phyloP scores from a whole-genome alignment of 306 rosid species.

The Pyrus pyrifolia region DNA sequence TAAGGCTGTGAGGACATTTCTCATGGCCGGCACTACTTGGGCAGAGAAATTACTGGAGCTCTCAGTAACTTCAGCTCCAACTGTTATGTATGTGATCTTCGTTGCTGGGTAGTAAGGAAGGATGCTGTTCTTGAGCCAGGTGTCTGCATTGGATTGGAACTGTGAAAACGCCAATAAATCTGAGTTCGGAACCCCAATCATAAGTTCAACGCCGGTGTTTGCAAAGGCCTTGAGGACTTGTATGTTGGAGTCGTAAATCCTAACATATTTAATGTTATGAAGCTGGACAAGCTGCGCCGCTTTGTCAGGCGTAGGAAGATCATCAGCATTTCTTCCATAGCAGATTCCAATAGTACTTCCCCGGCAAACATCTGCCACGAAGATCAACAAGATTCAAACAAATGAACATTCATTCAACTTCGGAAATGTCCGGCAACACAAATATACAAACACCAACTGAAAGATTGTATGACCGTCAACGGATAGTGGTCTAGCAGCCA shows the following conservation, averaged over 20 bases:
- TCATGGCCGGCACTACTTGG: conserved; percentile 85
- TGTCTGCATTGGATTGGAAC: conserved; percentile 85
- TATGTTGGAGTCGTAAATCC: conserved; percentile 77
- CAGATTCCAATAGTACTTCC: conserved; percentile 88
- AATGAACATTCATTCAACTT: not conserved
- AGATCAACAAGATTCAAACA: conserved; percentile 8
- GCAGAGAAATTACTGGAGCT: conserved; percentile 54
- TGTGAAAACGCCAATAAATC: conserved; percentile 85
- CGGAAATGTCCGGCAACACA: not conserved
- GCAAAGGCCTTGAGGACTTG: conserved; percentile 96
- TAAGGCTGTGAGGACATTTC: conserved; percentile 71
- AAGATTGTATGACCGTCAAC: not conserved
- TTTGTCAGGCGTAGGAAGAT: conserved; percentile 93
- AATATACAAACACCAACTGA: not conserved
- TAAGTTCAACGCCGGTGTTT: conserved; percentile 78
- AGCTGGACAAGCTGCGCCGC: conserved; percentile 80
- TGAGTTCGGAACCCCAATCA: conserved; percentile 79
- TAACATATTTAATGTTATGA: conserved; percentile 70
- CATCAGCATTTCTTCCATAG: conserved; percentile 96
- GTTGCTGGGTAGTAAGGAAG: conserved; percentile 87
- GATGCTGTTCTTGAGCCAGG: conserved; percentile 82
- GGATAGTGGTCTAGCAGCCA: not conserved
- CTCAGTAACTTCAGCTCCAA: conserved; percentile 94
- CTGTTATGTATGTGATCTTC: conserved; percentile 83
- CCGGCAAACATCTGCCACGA: conserved; percentile 49